Evolutionary conservation across 2,329 filamentous ascomycete genomes (phyloP).

Genomic region (Talaromyces islandicus): DNA sequence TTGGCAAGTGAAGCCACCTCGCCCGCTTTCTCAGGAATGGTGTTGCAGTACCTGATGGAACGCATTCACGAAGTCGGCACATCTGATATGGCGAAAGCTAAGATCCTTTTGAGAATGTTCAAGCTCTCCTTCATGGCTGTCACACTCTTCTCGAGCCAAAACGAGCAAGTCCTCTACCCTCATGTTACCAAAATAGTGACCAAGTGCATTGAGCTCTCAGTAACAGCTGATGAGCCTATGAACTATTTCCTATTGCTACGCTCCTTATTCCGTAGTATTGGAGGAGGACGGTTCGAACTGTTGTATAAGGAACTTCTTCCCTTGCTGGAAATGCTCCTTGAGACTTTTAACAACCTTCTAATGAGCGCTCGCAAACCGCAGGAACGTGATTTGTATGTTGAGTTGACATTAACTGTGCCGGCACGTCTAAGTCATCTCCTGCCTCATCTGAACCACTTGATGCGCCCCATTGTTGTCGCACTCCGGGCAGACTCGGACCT

Average conservation of each 20-base stretch:
- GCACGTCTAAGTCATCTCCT: conserved; percentile 89
- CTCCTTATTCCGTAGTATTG: conserved; percentile 92
- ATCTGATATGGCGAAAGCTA: conserved; percentile 83
- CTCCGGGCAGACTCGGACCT: conserved; percentile 86
- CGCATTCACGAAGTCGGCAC: conserved; percentile 92
- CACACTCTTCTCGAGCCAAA: conserved; percentile 87
- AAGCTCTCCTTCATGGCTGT: conserved; percentile 99
- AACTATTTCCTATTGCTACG: conserved; percentile 95
- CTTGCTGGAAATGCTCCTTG: conserved; percentile 91
- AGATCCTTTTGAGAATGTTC: conserved; percentile 87
- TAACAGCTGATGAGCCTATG: conserved; percentile 93
- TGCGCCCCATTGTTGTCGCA: conserved; percentile 95
- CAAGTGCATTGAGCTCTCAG: conserved; percentile 92
- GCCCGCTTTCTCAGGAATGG: conserved; percentile 95
- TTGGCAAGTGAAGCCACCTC: conserved; percentile 98
- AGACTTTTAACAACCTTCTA: conserved; percentile 92
- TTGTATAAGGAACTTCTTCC: conserved; percentile 97
- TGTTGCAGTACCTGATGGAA: conserved; percentile 94
- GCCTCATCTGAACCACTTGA: conserved; percentile 91
- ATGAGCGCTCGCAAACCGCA: conserved; percentile 82
- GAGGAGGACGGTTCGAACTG: conserved; percentile 93
- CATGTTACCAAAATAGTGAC: conserved; percentile 97
- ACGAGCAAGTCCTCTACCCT: conserved; percentile 89
- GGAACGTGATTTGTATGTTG: conserved; percentile 93
- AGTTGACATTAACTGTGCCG: conserved; percentile 92